phyloP scores from a whole-genome alignment of 1,284 basidiomycete species.

The Golubevia pallescens region DNA sequence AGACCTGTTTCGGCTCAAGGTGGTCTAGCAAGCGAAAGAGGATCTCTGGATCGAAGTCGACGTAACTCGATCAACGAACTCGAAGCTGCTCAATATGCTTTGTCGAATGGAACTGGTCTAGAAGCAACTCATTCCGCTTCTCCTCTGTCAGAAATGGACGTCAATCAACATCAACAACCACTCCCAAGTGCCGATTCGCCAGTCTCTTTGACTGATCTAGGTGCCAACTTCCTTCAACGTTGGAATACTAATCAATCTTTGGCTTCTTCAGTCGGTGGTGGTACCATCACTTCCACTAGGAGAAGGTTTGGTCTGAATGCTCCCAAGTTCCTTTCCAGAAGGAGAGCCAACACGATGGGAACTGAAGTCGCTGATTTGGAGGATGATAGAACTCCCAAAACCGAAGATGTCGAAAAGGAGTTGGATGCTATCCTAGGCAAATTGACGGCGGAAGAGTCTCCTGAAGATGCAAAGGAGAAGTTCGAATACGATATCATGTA shows the following conservation, averaged over 20 bases:
- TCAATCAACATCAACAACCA: no score
- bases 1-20: not conserved
- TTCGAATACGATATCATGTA: conserved; percentile 60
- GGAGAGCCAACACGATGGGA: conserved; percentile 5
- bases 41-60: no score
- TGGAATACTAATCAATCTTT: conserved; percentile 19
- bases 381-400: conserved; percentile 5
- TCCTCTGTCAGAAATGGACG: no score
- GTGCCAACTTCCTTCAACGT: not conserved
- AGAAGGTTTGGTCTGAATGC: conserved; percentile 11
- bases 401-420: conserved; percentile 25
- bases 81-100: no score
- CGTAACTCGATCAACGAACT: no score
- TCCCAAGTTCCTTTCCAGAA: no score
- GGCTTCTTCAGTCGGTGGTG: conserved; percentile 29
- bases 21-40: no score
- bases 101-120: no score
- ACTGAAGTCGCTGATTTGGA: conserved; percentile 13
- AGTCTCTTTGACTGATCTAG: conserved; percentile 7
- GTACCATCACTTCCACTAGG: conserved; percentile 27
- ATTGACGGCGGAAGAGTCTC: conserved; percentile 30
- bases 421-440: conserved; percentile 38
- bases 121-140: no score
- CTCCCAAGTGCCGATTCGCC: no score
- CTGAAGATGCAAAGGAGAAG: conserved; percentile 28